phyloP scores from a whole-genome alignment of 345 rosid genomes.

The Eutrema japonicum region DNA sequence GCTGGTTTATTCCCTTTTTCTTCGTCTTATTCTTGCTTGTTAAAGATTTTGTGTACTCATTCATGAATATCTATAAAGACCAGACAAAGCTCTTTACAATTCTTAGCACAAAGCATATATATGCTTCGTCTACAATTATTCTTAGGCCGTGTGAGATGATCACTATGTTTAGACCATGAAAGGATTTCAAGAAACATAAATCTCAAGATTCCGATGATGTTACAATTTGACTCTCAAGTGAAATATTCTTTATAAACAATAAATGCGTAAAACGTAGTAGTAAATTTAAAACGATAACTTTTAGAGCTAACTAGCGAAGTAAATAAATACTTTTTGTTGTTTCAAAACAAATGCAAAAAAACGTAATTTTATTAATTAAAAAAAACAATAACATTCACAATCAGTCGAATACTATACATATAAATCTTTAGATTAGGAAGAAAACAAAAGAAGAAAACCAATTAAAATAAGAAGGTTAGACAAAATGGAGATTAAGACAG shows the following conservation, averaged over 20 bases:
- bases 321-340: neutral
- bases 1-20: conserved; percentile 1
- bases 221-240: neutral
- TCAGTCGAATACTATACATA: neutral
- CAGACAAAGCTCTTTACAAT: conserved; percentile 7
- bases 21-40: conserved; percentile 16
- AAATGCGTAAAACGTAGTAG: neutral
- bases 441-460: neutral
- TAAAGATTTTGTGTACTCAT: conserved; percentile 22
- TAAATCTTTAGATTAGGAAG: no score
- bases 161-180: neutral
- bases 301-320: neutral
- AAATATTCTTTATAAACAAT: neutral
- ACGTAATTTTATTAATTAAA: no score
- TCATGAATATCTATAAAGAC: conserved; percentile 10
- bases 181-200: neutral
- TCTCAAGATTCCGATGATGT: neutral
- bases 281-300: neutral
- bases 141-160: neutral
- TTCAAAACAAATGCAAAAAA: neutral
- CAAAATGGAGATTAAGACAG: neutral
- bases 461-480: neutral
- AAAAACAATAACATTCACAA: neutral
- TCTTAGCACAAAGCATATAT: neutral
- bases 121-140: neutral